Percentiles rank a stretch among this genome's conserved stretches.
Conservation (phyloP, 352 stramenopile species). For the Poterioochromonas sp. region DNA sequence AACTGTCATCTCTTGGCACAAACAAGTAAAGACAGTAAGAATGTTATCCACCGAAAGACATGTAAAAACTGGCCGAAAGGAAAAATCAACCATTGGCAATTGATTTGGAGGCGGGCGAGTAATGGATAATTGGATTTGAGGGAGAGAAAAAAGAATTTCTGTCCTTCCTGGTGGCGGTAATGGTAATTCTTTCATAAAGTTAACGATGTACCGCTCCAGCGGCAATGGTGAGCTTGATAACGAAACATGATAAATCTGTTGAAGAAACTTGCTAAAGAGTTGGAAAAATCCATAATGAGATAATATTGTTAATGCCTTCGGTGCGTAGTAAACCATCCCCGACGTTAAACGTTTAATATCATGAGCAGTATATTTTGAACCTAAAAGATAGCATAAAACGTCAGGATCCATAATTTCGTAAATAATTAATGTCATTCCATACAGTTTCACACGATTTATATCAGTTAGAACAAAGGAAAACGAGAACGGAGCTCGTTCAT, state of each 20-base stretch:
- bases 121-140: constrained; percentile 69
- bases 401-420: constrained; percentile 39
- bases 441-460: constrained; percentile 43
- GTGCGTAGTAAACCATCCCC: constrained; percentile 57
- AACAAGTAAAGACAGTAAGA: constrained; percentile 63
- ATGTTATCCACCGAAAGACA: constrained; percentile 79
- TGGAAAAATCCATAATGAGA: constrained; percentile 90
- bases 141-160: constrained; percentile 71
- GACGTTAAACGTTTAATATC: not conserved
- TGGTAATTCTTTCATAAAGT: constrained; percentile 89
- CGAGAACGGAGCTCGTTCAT: constrained; percentile 43
- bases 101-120: constrained; percentile 75
- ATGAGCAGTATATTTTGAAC: not conserved
- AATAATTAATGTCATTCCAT: constrained; percentile 44
- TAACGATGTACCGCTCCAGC: constrained; percentile 90
- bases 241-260: constrained; percentile 68
- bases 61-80: constrained; percentile 81
- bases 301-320: constrained; percentile 81
- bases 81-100: constrained; percentile 82
- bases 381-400: not conserved
- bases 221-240: constrained; percentile 63
- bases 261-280: constrained; percentile 85
- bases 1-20: constrained; percentile 53
- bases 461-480: constrained; percentile 50
- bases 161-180: constrained; percentile 70